These are phyloP conservation scores for Cucumis cinereus DNA, from an alignment of 306 rosid genomes.

Conservation along the genomic window DNA sequence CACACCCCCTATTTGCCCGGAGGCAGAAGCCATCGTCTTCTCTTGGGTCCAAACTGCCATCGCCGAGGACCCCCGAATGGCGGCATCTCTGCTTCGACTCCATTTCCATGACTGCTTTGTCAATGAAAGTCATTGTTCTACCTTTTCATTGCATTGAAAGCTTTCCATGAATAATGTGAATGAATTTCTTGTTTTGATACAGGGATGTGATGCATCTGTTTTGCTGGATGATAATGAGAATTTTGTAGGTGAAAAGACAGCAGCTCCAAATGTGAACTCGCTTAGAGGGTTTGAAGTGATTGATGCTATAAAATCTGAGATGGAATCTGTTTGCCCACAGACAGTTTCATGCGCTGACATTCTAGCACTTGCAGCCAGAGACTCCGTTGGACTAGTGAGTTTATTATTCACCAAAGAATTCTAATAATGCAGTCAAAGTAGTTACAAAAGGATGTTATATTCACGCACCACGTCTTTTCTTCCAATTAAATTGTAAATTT, in stretches of 20 bases:
- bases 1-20: slow-evolving; percentile 39
- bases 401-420: not conserved
- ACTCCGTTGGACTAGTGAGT: slow-evolving; percentile 63
- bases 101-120: slow-evolving; percentile 92
- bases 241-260: slow-evolving; percentile 73
- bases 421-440: not conserved
- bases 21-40: slow-evolving; percentile 57
- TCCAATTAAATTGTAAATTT: no score
- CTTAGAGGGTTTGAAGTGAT: slow-evolving; percentile 78
- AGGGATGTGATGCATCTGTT: slow-evolving; percentile 90
- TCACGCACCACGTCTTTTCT: no score
- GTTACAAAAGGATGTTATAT: not conserved
- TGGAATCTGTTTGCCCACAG: slow-evolving; percentile 55
- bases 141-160: not conserved
- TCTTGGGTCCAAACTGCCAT: slow-evolving; percentile 44
- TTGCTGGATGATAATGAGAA: slow-evolving; percentile 48
- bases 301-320: slow-evolving; percentile 54
- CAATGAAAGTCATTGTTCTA: slow-evolving; percentile 34
- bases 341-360: slow-evolving; percentile 88
- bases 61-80: slow-evolving; percentile 56
- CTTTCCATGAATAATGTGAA: not conserved
- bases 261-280: slow-evolving; percentile 70
- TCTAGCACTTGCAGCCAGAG: slow-evolving; percentile 68
- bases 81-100: slow-evolving; percentile 78
- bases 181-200: not conserved